Evolutionary conservation across 1,284 basidiomycete genomes (phyloP).

Genomic region (Grifola frondosa): DNA sequence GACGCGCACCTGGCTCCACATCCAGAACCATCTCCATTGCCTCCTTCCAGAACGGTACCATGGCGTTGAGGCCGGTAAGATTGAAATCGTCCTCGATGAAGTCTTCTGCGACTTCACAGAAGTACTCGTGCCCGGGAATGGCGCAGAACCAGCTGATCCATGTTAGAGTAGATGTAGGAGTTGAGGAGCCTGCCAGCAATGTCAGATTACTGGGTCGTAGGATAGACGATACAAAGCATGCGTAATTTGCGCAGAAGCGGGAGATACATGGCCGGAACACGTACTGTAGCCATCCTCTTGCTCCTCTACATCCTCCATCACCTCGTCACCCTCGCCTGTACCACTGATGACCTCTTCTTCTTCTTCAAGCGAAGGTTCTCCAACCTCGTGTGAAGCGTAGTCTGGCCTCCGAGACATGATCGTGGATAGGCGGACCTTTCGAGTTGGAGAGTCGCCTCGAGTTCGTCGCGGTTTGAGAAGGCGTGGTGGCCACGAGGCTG

Average conservation of each 20-base stretch:
- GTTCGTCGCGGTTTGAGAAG: slow-evolving; percentile 18
- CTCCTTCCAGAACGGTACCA: slow-evolving; percentile 99
- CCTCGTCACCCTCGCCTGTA: slow-evolving; percentile 33
- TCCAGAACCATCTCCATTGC: slow-evolving; percentile 99
- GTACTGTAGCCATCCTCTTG: slow-evolving; percentile 36
- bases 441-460: slow-evolving; percentile 3
- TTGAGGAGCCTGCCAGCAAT: slow-evolving; percentile 64
- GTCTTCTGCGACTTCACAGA: slow-evolving; percentile 96
- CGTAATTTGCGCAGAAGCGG: background rate
- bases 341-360: slow-evolving; percentile 31
- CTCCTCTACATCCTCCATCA: slow-evolving; percentile 35
- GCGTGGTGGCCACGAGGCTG: slow-evolving; percentile 33
- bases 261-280: slow-evolving; percentile 14
- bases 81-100: slow-evolving; percentile 99
- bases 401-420: slow-evolving; percentile 29
- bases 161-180: slow-evolving; percentile 84
- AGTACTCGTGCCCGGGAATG: slow-evolving; percentile 98
- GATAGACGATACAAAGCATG: background rate
- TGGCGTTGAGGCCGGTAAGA: slow-evolving; percentile 90
- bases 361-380: slow-evolving; percentile 24
- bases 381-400: slow-evolving; percentile 12
- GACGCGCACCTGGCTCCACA: slow-evolving; percentile 88
- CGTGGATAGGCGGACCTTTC: slow-evolving; percentile 1
- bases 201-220: background rate
- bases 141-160: slow-evolving; percentile 99